phyloP scores from a whole-genome alignment of 257 asterid genomes.

The Fraxinus excelsior region DNA sequence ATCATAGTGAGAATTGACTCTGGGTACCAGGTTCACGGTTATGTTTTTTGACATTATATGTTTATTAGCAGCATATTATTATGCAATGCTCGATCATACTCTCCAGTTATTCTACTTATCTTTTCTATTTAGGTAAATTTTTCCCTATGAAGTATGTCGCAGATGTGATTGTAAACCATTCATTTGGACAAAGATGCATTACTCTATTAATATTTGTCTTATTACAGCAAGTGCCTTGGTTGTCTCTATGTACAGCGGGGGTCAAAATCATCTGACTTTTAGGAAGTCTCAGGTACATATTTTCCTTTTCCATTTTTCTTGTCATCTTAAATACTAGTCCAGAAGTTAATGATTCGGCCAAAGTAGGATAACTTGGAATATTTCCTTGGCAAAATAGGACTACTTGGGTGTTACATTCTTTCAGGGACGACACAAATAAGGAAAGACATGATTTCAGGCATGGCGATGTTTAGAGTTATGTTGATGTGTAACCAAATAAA shows the following conservation, averaged over 20 bases:
- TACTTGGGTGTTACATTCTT: constrained; percentile 7
- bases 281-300: constrained; percentile 89
- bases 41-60: no score
- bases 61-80: no score
- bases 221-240: constrained; percentile 93
- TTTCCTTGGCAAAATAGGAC: constrained; percentile 5
- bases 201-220: constrained; percentile 8
- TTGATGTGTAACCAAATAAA: constrained; percentile 4
- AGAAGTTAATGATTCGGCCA: constrained; percentile 14
- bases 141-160: constrained; percentile 15
- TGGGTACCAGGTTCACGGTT: no score
- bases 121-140: constrained; percentile 2
- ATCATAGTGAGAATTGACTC: no score
- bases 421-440: constrained; percentile 4
- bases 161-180: neutral
- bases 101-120: no score
- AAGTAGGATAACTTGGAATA: neutral
- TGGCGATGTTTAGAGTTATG: neutral
- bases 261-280: constrained; percentile 71
- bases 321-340: constrained; percentile 11
- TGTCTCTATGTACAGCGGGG: constrained; percentile 95
- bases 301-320: neutral
- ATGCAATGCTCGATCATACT: no score
- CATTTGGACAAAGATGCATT: neutral
- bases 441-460: constrained; percentile 7